Percentiles rank a stretch among this genome's conserved stretches.
phyloP scores from a whole-genome alignment of 1,139 yeast species.

The Geotrichum macrosporum region DNA sequence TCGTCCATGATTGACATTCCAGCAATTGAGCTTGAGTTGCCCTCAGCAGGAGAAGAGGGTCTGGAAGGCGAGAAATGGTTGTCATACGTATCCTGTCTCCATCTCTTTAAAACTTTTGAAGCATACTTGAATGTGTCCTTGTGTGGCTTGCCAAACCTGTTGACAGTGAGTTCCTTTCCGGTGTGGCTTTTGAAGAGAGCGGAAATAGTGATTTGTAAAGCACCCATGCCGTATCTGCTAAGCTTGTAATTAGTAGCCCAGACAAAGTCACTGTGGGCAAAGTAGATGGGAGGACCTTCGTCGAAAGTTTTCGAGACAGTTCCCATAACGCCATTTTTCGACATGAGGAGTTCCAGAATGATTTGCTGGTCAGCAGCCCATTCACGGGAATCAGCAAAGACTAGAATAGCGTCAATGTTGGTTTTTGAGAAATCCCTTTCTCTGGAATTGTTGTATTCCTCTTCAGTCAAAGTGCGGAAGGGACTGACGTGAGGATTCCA shows the following conservation, averaged over 20 bases:
- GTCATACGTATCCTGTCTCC: constrained; percentile 76
- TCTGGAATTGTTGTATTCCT: constrained; percentile 53
- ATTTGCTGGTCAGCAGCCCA: constrained; percentile 92
- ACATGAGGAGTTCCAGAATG: constrained; percentile 67
- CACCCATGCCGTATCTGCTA: constrained; percentile 86
- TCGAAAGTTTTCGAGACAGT: constrained; percentile 62
- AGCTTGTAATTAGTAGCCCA: constrained; percentile 84
- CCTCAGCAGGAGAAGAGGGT: constrained; percentile 15
- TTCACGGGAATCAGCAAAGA: constrained; percentile 77
- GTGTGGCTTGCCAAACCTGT: constrained; percentile 81
- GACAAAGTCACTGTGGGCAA: constrained; percentile 83
- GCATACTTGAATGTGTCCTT: constrained; percentile 78
- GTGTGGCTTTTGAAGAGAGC: constrained; percentile 78
- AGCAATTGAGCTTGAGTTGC: constrained; percentile 3
- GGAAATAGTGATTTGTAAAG: constrained; percentile 77
- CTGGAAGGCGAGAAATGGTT: constrained; percentile 23
- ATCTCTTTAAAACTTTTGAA: constrained; percentile 62
- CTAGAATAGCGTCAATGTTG: constrained; percentile 65
- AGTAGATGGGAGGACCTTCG: constrained; percentile 76
- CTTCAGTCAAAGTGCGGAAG: constrained; percentile 68
- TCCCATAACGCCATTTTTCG: constrained; percentile 78
- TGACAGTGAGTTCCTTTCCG: constrained; percentile 69
- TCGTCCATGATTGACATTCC: constrained; percentile 8
- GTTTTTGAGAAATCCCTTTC: constrained; percentile 63
- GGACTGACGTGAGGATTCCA: constrained; percentile 87